A percentile compares a stretch with the other conserved stretches of the same genome.
Conservation (phyloP, 1,284 basidiomycete genomes). For the Sparassis latifolia region DNA sequence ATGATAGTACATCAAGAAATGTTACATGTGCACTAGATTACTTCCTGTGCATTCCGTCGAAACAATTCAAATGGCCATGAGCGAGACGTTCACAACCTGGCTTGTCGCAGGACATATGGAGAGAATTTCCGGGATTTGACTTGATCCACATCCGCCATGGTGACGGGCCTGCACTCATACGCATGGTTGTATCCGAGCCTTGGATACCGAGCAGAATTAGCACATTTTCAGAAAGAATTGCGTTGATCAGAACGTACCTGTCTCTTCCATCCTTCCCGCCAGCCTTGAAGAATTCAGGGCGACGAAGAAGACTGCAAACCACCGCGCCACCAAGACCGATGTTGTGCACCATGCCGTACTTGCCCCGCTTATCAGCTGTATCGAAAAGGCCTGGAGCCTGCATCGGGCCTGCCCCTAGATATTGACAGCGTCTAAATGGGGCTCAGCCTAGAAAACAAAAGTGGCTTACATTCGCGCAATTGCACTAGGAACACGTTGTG, state of each 20-base stretch:
- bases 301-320: conserved; percentile 66
- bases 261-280: conserved; percentile 59
- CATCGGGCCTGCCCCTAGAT: conserved; percentile 72
- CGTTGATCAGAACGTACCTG: conserved; percentile 37
- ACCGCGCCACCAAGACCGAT: conserved; percentile 77
- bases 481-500: conserved; percentile 44
- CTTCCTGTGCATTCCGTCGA: too few relatives aligned
- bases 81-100: conserved; percentile 14
- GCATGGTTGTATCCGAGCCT: conserved; percentile 81
- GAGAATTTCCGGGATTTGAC: conserved; percentile 57
- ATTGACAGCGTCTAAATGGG: neutral
- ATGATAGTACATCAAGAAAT: too few relatives aligned
- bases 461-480: conserved; percentile 55
- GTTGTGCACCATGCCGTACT: conserved; percentile 81
- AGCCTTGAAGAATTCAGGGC: conserved; percentile 66
- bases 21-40: too few relatives aligned
- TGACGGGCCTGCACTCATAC: conserved; percentile 55
- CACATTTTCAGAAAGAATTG: too few relatives aligned
- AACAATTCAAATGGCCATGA: too few relatives aligned
- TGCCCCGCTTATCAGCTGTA: conserved; percentile 56
- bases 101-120: conserved; percentile 21
- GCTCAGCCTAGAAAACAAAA: neutral
- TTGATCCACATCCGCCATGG: conserved; percentile 60
- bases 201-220: neutral
- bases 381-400: conserved; percentile 70